Conservation (phyloP, 192 early-diverging fungal species). For the Phlyctochytrium bullatum region DNA sequence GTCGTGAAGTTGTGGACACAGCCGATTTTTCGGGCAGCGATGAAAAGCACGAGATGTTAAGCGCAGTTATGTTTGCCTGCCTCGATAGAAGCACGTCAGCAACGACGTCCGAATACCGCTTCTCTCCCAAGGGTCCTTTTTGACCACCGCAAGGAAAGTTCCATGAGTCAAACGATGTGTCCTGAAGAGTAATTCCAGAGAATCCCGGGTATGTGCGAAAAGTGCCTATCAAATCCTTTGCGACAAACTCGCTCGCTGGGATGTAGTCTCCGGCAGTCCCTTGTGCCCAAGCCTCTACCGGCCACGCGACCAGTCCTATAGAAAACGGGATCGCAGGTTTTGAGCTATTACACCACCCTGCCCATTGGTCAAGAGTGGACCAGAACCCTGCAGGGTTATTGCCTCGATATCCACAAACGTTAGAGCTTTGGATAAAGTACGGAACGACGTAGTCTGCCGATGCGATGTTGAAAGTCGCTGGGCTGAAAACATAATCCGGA, state of each 20-base stretch:
- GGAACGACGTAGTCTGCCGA: conserved; percentile 24
- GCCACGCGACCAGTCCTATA: conserved; percentile 26
- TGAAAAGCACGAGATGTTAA: neutral
- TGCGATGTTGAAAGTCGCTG: neutral
- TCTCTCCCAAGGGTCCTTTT: neutral
- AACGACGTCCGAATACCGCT: too few species aligned
- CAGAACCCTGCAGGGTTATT: conserved; percentile 32
- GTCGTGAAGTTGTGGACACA: neutral
- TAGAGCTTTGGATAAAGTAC: conserved; percentile 21
- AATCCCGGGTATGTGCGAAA: conserved; percentile 14
- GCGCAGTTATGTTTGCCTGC: neutral
- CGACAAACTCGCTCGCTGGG: conserved; percentile 1
- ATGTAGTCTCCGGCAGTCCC: conserved; percentile 34
- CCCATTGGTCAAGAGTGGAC: conserved; percentile 18
- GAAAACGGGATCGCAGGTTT: conserved; percentile 7
- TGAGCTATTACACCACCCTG: neutral
- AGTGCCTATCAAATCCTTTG: neutral
- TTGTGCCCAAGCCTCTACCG: conserved; percentile 5
- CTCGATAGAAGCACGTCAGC: too few species aligned
- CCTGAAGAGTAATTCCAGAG: conserved; percentile 30
- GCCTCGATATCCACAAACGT: conserved; percentile 27
- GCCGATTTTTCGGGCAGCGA: neutral
- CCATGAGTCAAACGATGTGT: conserved; percentile 24
- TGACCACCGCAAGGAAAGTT: conserved; percentile 20
- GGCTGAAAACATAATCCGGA: conserved; percentile 23